Percentiles rank a stretch among this genome's conserved stretches.
Evolutionary conservation across 75 land plant species (phyloP).

Genomic region (Adiantum capillusveneris): DNA sequence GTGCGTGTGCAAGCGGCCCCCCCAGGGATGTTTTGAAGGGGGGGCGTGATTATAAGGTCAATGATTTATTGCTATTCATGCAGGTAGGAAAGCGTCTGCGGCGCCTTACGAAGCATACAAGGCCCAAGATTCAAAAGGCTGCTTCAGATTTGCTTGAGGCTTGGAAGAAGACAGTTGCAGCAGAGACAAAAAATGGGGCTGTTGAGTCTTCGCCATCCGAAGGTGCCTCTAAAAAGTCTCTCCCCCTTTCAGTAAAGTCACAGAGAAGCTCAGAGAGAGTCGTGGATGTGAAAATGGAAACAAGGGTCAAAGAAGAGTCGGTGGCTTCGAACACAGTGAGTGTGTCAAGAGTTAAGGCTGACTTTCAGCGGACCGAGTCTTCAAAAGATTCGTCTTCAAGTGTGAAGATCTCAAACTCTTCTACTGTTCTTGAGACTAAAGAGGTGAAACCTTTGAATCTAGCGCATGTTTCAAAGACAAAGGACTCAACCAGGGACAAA

Average conservation of each 20-base stretch:
- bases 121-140: conserved; percentile 41
- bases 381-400: not conserved
- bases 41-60: too few relatives aligned
- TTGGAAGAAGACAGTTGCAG: conserved; percentile 74
- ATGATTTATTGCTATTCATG: too few relatives aligned
- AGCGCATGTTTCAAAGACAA: conserved; percentile 7
- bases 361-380: not conserved
- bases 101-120: conserved; percentile 61
- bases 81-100: conserved; percentile 83
- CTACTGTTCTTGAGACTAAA: not conserved
- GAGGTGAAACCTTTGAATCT: conserved; percentile 5
- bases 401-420: not conserved
- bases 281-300: conserved; percentile 30
- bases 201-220: not conserved
- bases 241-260: not conserved
- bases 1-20: too few relatives aligned
- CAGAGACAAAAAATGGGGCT: conserved; percentile 36
- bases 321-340: not conserved
- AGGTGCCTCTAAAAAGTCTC: not conserved
- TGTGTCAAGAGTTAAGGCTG: conserved; percentile 9
- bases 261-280: conserved; percentile 7
- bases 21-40: too few relatives aligned
- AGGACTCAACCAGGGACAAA: conserved; percentile 61
- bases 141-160: conserved; percentile 58
- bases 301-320: conserved; percentile 22